phyloP scores from a whole-genome alignment of 371 early-diverging fungal species.

The Mortierella sp. region DNA sequence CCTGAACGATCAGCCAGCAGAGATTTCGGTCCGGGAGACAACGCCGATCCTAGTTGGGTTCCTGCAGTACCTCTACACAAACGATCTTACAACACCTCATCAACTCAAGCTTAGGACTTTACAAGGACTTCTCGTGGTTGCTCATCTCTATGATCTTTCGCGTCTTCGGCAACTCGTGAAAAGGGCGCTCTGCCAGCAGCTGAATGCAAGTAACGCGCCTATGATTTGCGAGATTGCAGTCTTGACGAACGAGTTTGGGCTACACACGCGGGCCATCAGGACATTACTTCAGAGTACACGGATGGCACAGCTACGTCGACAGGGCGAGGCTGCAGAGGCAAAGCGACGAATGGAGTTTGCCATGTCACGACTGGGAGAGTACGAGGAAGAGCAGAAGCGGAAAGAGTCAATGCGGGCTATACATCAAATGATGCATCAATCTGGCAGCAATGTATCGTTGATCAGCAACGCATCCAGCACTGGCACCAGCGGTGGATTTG shows the following conservation, averaged over 20 bases:
- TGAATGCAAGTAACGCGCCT: slow-evolving; percentile 68
- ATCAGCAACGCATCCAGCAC: no score
- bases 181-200: slow-evolving; percentile 63
- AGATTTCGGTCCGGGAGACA: slow-evolving; percentile 62
- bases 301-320: slow-evolving; percentile 25
- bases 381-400: slow-evolving; percentile 34
- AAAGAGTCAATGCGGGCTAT: slow-evolving; percentile 22
- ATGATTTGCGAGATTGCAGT: slow-evolving; percentile 67
- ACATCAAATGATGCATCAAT: no score
- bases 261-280: slow-evolving; percentile 64
- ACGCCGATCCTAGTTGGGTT: slow-evolving; percentile 68
- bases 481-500: no score
- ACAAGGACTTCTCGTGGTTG: slow-evolving; percentile 64
- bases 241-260: slow-evolving; percentile 60
- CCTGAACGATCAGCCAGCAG: slow-evolving; percentile 18
- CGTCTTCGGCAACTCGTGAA: slow-evolving; percentile 62
- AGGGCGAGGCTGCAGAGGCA: slow-evolving; percentile 41
- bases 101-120: slow-evolving; percentile 64
- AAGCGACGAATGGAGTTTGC: slow-evolving; percentile 42
- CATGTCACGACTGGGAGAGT: slow-evolving; percentile 31
- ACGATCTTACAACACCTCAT: slow-evolving; percentile 66
- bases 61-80: slow-evolving; percentile 74
- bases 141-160: slow-evolving; percentile 66
- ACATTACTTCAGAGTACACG: slow-evolving; percentile 44
- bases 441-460: no score